phyloP scores from a whole-genome alignment of 176 grass and related monocot species.

The Thinopyrum elongatum region DNA sequence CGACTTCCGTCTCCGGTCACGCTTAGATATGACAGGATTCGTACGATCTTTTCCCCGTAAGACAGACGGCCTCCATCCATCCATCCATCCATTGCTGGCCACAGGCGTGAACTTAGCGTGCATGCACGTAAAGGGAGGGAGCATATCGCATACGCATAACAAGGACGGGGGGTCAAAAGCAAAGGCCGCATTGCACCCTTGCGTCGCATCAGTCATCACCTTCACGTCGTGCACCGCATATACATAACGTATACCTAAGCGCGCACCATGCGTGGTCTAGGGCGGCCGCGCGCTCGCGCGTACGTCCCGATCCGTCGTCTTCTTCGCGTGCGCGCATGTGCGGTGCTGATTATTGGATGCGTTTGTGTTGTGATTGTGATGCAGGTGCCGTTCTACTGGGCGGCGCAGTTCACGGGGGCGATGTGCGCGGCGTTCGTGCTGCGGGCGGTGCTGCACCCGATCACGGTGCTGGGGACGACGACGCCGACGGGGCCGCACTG shows the following conservation, averaged over 20 bases:
- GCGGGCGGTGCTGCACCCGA: conserved; percentile 58
- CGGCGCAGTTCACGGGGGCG: conserved; percentile 83
- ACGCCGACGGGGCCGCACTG: conserved; percentile 65
- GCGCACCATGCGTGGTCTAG: neutral
- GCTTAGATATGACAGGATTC: neutral
- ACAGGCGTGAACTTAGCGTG: neutral
- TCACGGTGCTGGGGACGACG: conserved; percentile 70
- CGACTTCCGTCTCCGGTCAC: neutral
- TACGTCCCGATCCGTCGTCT: neutral
- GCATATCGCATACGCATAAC: conserved; percentile 13
- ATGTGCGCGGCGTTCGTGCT: conserved; percentile 83
- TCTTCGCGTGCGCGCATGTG: neutral
- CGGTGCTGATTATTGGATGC: neutral
- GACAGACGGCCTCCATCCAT: neutral
- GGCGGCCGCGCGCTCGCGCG: too few species aligned
- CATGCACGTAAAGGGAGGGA: neutral
- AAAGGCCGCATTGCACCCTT: neutral
- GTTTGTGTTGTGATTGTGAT: neutral
- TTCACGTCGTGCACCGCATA: neutral
- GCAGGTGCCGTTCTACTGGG: conserved; percentile 97
- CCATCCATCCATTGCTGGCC: too few species aligned
- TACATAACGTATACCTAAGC: neutral
- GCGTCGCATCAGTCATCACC: neutral
- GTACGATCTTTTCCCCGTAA: neutral
- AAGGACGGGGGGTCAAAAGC: neutral